Percentiles rank a stretch among this genome's conserved stretches.
Conservation (phyloP, 1,284 basidiomycete species). For the Tilletia setariae region DNA sequence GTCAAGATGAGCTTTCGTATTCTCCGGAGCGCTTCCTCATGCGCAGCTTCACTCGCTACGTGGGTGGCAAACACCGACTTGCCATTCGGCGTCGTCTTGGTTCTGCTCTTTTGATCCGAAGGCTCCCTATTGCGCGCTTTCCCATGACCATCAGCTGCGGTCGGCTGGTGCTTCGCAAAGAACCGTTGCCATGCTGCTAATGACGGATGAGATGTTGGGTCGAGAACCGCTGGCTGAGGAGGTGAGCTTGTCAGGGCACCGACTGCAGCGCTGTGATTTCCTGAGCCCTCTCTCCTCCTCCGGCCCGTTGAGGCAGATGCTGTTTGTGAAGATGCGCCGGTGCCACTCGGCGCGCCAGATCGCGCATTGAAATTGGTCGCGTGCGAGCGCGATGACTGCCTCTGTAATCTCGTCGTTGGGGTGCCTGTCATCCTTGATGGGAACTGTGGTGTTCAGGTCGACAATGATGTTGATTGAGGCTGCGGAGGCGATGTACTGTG, state of each 20-base stretch:
- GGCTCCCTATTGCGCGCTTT: too few species aligned
- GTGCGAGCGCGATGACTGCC: neutral
- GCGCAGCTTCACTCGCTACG: neutral
- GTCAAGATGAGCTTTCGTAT: slow-evolving; percentile 8
- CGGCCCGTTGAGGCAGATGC: too few species aligned
- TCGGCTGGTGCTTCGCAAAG: neutral
- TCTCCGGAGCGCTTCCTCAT: slow-evolving; percentile 9
- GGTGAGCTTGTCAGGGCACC: neutral
- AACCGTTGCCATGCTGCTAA: slow-evolving; percentile 8
- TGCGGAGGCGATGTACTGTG: too few species aligned
- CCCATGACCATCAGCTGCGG: too few species aligned
- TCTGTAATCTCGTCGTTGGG: neutral
- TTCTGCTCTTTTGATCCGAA: too few species aligned
- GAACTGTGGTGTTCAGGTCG: too few species aligned
- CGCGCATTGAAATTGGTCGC: neutral
- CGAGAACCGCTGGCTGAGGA: neutral
- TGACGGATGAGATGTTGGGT: neutral
- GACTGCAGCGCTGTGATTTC: neutral
- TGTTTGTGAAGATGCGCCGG: too few species aligned
- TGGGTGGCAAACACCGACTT: neutral
- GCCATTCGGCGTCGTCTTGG: neutral
- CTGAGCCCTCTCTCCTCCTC: neutral
- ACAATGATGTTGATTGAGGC: too few species aligned
- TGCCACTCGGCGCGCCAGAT: too few species aligned
- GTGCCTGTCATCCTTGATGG: neutral